A percentile compares a stretch with the other conserved stretches of the same genome.
Evolutionary conservation across 148 eudicot genomes (phyloP).

Genomic region (Oxyria digyna): DNA sequence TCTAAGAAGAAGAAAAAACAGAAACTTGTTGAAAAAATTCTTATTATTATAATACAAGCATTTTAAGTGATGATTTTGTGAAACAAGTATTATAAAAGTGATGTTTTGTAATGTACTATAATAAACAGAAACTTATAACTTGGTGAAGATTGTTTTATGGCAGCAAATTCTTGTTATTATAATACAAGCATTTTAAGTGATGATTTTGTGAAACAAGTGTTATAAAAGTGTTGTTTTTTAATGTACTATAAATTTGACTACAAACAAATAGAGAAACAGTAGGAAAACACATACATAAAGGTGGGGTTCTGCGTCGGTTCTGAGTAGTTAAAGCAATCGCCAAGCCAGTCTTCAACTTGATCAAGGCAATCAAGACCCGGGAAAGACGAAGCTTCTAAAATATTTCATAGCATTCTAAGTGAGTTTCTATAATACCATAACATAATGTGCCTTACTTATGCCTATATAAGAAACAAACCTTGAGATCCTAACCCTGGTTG

Average conservation of each 20-base stretch:
- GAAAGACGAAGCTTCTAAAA: background rate
- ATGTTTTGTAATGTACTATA: background rate
- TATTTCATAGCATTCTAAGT: background rate
- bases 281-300: background rate
- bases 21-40: background rate
- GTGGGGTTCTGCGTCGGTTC: background rate
- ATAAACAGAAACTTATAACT: too few species aligned
- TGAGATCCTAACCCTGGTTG: background rate
- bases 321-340: background rate
- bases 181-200: too few species aligned
- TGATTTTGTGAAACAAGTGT: too few species aligned
- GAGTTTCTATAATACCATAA: background rate
- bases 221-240: too few species aligned
- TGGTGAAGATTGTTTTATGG: background rate
- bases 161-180: background rate
- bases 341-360: conserved; percentile 7
- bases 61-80: too few species aligned
- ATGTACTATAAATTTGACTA: background rate
- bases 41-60: too few species aligned
- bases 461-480: background rate
- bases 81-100: too few species aligned
- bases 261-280: background rate
- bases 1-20: background rate
- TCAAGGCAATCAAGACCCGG: background rate
- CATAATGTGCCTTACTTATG: background rate